Conservation (phyloP, 2,329 filamentous ascomycete species). For the Ascomycota sp. region DNA sequence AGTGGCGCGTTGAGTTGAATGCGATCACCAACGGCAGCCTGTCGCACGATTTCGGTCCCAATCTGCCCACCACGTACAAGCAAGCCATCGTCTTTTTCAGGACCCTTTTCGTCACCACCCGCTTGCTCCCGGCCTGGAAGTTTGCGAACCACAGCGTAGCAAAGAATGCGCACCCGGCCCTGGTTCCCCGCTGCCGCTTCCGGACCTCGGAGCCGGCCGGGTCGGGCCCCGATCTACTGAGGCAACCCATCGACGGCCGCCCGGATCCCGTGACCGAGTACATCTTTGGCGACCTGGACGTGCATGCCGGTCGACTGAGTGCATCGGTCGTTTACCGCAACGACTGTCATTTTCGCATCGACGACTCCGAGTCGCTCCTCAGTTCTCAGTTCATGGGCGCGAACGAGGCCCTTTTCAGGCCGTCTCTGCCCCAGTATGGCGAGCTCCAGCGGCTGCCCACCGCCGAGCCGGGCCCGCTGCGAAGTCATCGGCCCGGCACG, state of each 20-base stretch:
- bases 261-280: constrained; percentile 43
- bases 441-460: constrained; percentile 15
- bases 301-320: constrained; percentile 66
- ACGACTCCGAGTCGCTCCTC: constrained; percentile 74
- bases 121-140: constrained; percentile 72
- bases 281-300: constrained; percentile 65
- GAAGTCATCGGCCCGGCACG: constrained; percentile 32
- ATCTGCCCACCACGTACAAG: constrained; percentile 82
- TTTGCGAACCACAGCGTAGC: constrained; percentile 53
- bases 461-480: constrained; percentile 54
- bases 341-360: constrained; percentile 77
- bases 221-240: constrained; percentile 44
- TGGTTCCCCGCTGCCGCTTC: constrained; percentile 69
- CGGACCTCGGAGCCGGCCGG: constrained; percentile 36
- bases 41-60: constrained; percentile 37
- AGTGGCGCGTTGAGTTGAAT: constrained; percentile 75
- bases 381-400: constrained; percentile 87
- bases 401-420: constrained; percentile 72
- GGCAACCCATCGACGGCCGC: constrained; percentile 16
- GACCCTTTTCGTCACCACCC: constrained; percentile 64
- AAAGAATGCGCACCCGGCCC: constrained; percentile 44
- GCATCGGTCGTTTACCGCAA: constrained; percentile 69
- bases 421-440: constrained; percentile 43
- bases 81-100: constrained; percentile 90
- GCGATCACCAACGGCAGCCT: constrained; percentile 19